Evolutionary conservation across 2,329 filamentous ascomycete species (phyloP), one percentile per base, ranked within the genome.

Genomic region (Pseudogymnoascus sp.): DNA sequence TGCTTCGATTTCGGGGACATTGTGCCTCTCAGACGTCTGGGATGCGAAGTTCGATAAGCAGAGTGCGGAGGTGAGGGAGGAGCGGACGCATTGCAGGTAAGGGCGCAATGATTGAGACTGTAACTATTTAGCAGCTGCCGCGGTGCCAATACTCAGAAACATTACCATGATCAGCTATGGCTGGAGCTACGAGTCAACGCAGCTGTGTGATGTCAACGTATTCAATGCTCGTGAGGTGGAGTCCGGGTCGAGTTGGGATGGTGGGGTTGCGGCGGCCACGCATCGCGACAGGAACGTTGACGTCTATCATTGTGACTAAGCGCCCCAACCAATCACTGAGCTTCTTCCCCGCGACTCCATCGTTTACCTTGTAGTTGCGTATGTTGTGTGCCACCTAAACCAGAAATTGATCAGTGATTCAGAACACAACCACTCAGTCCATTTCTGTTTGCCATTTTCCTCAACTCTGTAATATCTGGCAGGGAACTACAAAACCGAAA

Each of bases 1-100:
- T 43, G 93, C 93, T 81, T 99, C 95, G 72, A 99, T 90, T 77
- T 99, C 95, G 66, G 95, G 95, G 53, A 97, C 93, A 81, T 99
- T 99, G 80, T 97, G 95, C 71, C 95, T 84, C 81, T 99, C 96
- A 63, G 93, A 91, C 53, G 90, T 91, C 79, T 99, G 95, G 60
- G 93, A 97, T 67, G 95, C 93, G 78, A 99, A 99, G 83, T 99
- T 96, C 76, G 92, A 93, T 65, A 96, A 85, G 64, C 91, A 93
- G 69, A 99, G 88, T 68, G 95, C 93, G 68, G 93, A 91, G 42
- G 93, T 97, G 73, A 99, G 84, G 73, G 91, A 96, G 74, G 90
- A 93, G 72, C 95, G 91, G 72, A 97, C 95, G 77, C 91, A 96
- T 82, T 96, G 91, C 70, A 97, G 89, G 79, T 97, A 97, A 63